Evolutionary conservation across 768 basidiomycete genomes (phyloP).

Genomic region (Dacryopinax spathularia): DNA sequence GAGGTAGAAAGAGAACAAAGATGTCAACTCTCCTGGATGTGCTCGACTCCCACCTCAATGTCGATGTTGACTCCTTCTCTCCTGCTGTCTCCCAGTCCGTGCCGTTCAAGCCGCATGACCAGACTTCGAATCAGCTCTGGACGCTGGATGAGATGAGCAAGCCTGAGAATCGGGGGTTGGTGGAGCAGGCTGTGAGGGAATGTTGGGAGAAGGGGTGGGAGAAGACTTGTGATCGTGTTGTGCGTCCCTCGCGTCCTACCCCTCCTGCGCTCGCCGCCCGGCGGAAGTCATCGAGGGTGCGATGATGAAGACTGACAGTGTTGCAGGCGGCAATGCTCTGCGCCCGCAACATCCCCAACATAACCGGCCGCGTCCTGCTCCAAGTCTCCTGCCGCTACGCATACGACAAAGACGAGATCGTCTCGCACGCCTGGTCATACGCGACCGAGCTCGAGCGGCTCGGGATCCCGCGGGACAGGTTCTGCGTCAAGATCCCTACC

Average conservation of each 20-base stretch:
- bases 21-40: background rate
- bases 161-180: background rate
- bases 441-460: background rate
- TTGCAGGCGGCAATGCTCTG: background rate
- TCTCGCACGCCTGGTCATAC: background rate
- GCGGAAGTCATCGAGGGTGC: no score
- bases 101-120: background rate
- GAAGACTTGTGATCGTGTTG: background rate
- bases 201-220: background rate
- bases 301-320: background rate
- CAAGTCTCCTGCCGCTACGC: constrained; percentile 3
- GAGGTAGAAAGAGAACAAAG: no score
- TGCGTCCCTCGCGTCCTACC: background rate
- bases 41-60: background rate
- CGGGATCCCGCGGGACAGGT: constrained; percentile 27
- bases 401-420: background rate
- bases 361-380: background rate
- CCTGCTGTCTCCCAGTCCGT: background rate
- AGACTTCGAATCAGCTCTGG: constrained; percentile 3
- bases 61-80: constrained; percentile 1
- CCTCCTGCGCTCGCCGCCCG: background rate
- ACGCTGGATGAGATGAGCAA: background rate
- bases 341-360: background rate
- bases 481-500: constrained; percentile 47
- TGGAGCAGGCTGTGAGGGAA: background rate